Evolutionary conservation across 2,329 filamentous ascomycete genomes (phyloP), one percentile per base, ranked within the genome.

Genomic region (Colletotrichum horii): DNA sequence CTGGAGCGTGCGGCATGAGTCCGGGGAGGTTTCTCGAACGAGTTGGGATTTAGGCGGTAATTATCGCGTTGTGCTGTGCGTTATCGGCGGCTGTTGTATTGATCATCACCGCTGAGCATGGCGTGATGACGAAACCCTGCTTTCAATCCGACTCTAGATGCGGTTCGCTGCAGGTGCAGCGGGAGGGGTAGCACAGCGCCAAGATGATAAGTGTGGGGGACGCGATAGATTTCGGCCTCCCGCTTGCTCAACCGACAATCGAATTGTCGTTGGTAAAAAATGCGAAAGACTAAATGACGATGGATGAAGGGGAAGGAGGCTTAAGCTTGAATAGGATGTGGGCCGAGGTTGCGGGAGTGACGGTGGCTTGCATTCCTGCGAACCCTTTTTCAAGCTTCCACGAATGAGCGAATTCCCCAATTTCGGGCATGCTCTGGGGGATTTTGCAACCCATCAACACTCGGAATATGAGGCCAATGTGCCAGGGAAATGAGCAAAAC

Each of bases 81-180:
- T 22, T 70, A 70, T 70, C 67, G 67, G 67, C 67, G 36, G 38
- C 12, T 19, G 34, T 62, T 16, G 58, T 32, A 36, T 70, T 70
- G 28, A 62, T 55, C 56, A 62, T 62, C 36, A 9, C 16, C 28
- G 14, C 22, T 24, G 16, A 52, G 9, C 56, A 62, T 52, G 58
- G 67, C 67, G 56, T 70, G 36, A 70, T 62, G 67, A 70, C 56
- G 67, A 70, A 34, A 70, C 26, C 67, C 56, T 70, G 66, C 34
- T 22, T 58, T 6, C 24, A 7, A 60, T 43, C 52, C 52, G 48
- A 68, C 52, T 38, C 52, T 26, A 68, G 14, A 68, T 30, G 30
- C 66, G 15, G 52, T 22, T 15, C 15, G 52, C 66, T 60, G 66
- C 66, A 68, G n/a, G 55, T 60, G 22, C 15, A 28, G 52, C 66